Evolutionary conservation across 75 land plant species (phyloP), one percentile per base, ranked within the genome.

Genomic region (Larix kaempferi): DNA sequence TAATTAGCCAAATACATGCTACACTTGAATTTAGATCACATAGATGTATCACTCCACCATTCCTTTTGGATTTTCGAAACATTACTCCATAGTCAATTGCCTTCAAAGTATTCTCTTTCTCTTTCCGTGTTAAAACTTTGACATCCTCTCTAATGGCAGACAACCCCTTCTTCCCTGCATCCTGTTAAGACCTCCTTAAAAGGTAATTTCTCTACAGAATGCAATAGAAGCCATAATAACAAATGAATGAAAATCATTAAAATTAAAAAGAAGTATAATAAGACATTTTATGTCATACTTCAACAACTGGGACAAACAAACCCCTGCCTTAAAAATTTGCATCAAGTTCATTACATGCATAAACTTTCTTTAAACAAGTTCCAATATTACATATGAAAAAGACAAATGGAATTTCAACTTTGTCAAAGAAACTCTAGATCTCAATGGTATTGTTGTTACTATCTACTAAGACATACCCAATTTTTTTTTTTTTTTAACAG

Each of bases 91-190:
- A 98, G 74, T 98, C 99, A 76, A 78, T 83, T 23, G 99, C 98
- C 75, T 93, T 98, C 80, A 98, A 80, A 69, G 82, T 90, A 80
- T 93, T 91, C 10, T 91, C 91, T 78, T 86, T 93, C 17, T 98
- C 99, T 71, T 95, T 98, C 74, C 90, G 94, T n/a, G 99, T 98
- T 75, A 95, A 77, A 37, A 44, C 56, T 78, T 92, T 98, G 65
- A 98, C 95, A 79, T 98, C 99, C 23, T 90, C 94, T 52, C 90
- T 76, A 59, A 98, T 95, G 12, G 72, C 78, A 15, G 92, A 86
- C 49, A 98, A 78, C 23, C 98, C 98, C 83, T 98, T 98, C 86
- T 95, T 98, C 79, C 95, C 95, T 71, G 98, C 98, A 87, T 95
- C 98, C 99, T 98, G 88, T 27, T 78, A 49, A 67, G 21, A 23